Evolutionary conservation across 148 eudicot genomes (phyloP), one percentile per base, ranked within the genome.

Genomic region (Rhododendron molle): DNA sequence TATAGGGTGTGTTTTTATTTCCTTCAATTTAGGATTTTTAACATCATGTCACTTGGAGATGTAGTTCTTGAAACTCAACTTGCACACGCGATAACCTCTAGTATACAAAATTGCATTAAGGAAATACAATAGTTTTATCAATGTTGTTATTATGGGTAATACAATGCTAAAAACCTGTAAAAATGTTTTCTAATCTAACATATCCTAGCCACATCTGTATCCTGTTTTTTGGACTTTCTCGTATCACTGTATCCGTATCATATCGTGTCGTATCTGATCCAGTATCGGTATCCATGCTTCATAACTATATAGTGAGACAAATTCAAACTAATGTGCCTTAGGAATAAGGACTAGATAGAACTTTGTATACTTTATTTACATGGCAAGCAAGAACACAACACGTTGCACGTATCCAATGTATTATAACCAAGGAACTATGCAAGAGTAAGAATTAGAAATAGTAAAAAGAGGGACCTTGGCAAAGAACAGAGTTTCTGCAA

Each of bases 401-500:
- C 7, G 0, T 46, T 38, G 60, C 49, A 38, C n/a, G 36, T 80
- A 80, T 18, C 9, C 44, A 15, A 23, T 34, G 69, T 81, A 20
- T 18, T 81, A 58, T 58, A 28, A 38, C 23, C 3, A 81, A 60
- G 34, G 40, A 81, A 81, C 72, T 56, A 52, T 46, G 9, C 20
- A 73, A 8, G 32, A 26, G 71, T 58, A 56, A 84, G 67, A 18
- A 47, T 52, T 34, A 74, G 23, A 84, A 86, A 43, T 60, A 85
- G 73, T n/a, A 60, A 38, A 14, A 83, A 78, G 16, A 49, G 69
- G 60, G 34, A 95, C 99, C 99, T 97, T 95, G 20, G 94, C 98
- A 36, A 86, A 97, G 78, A 97, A 88, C 80, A 97, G 85, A 69
- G 90, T 85, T 85, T 97, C 94, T 80, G 94, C 91, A 76, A 92